These are phyloP conservation scores for Fusarium tanahbumbuense DNA, from an alignment of 2,329 filamentous ascomycete genomes.

Conservation along the genomic window DNA sequence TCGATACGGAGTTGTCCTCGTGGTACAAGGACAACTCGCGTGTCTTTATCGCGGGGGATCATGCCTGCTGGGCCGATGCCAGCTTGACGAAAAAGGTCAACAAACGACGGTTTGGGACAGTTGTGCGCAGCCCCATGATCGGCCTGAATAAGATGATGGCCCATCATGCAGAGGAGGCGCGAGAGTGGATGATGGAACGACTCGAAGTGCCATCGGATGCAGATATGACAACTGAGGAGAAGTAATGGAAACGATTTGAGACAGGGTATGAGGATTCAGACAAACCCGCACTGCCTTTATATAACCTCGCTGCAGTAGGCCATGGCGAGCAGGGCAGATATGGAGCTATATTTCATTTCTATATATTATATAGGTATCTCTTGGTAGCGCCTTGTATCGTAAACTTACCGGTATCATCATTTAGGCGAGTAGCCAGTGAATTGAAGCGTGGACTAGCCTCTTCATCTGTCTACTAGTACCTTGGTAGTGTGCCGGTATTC, in stretches of 20 bases:
- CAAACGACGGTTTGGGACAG: slow-evolving; percentile 70
- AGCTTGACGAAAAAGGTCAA: slow-evolving; percentile 69
- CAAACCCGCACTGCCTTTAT: background rate
- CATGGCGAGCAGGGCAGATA: background rate
- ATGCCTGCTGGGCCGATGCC: slow-evolving; percentile 78
- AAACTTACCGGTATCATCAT: background rate
- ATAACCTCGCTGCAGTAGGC: background rate
- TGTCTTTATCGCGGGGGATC: slow-evolving; percentile 80
- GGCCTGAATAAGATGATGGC: slow-evolving; percentile 69
- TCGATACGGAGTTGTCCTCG: slow-evolving; percentile 74
- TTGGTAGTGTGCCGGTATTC: background rate
- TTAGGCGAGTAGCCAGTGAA: too few species aligned
- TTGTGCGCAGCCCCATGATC: slow-evolving; percentile 62
- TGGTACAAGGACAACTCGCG: slow-evolving; percentile 89
- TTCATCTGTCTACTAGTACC: background rate
- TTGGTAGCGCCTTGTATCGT: background rate
- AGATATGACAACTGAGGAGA: slow-evolving; percentile 64
- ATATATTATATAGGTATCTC: slow-evolving; percentile 6
- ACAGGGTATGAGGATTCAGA: background rate
- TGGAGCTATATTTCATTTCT: slow-evolving; percentile 7
- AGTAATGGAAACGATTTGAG: slow-evolving; percentile 38
- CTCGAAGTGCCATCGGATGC: slow-evolving; percentile 51
- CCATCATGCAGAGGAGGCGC: slow-evolving; percentile 63
- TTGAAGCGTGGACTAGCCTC: too few species aligned
- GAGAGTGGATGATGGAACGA: slow-evolving; percentile 62